Base-by-base conservation (phyloP, 2,329 filamentous ascomycete genomes). In the Exophiala spinifera region DNA sequence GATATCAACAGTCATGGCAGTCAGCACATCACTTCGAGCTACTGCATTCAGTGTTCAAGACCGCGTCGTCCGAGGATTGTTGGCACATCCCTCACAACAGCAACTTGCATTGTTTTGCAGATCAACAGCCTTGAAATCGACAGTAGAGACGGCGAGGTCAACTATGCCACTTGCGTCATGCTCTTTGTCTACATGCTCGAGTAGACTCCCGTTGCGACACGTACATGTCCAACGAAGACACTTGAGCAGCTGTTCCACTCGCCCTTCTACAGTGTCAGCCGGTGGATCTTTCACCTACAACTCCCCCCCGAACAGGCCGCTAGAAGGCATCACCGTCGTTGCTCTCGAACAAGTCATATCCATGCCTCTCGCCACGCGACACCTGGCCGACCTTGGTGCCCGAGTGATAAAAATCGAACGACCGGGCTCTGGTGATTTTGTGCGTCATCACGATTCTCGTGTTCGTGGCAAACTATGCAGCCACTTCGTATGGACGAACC, bases 401-500 rank as follows among this genome's bases (percentile, higher is more conserved):
- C 70, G 78, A 4, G 77, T 81, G 17, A 81, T 81, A 64, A 81
- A 81, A 63, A 66, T 81, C 17, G 79, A 81, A 60, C 74, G 79
- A 1, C 79, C 77, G 0, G 71, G 67, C 0, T 72, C 73, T 0
- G 79, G 79, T 1, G 79, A 81, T 61, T 81, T 81, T 61, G 78
- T 79, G 0, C 73, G 78, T 1, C 65, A 72, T 11, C 80, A 80
- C 57, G 79, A 81, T 61, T 72, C 66, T 0, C 72, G 78, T 7
- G 77, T 80, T 1, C 70, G 73, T 6, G 78, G 78, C 0, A 51
- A 59, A 42, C 66, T 79, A 13, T 69, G 76, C 0, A 81, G 79
- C 0, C 78, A 81, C 60, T 81, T 81, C 53, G 71, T 81, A n/a
- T 81, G 79, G 78, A 70, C 74, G 0, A 81, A 80, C 56, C 72